Conservation (phyloP, 306 rosid species). For the Pueraria montana region DNA sequence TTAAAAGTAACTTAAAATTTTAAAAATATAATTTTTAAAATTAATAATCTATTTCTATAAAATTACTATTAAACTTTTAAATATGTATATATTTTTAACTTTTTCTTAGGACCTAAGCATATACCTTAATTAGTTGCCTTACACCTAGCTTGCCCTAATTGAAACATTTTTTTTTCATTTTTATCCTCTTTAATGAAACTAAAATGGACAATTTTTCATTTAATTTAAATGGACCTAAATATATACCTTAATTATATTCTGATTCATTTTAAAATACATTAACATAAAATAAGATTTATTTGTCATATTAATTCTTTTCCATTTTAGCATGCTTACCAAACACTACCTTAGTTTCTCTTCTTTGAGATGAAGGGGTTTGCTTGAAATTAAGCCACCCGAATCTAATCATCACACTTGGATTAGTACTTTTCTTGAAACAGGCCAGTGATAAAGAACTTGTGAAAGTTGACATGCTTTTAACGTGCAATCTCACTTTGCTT, state of each 20-base stretch:
- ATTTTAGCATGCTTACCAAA: background rate
- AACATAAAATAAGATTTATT: background rate
- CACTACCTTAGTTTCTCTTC: background rate
- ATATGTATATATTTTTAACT: too few species aligned
- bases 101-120: too few species aligned
- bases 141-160: too few species aligned
- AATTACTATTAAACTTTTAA: background rate
- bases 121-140: too few species aligned
- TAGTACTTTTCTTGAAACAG: slow-evolving; percentile 48
- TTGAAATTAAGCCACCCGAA: slow-evolving; percentile 56
- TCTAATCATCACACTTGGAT: slow-evolving; percentile 42
- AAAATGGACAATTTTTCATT: background rate
- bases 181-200: background rate
- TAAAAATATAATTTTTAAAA: background rate
- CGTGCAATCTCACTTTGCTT: slow-evolving; percentile 63
- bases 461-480: slow-evolving; percentile 64
- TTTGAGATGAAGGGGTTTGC: slow-evolving; percentile 39
- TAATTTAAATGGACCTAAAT: too few species aligned
- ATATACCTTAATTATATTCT: too few species aligned
- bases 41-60: background rate
- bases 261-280: background rate
- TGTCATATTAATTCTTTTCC: background rate
- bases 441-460: slow-evolving; percentile 14
- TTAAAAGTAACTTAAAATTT: background rate
- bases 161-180: background rate